Conservation (phyloP, 495 filamentous ascomycete species). For the Hypoxylon lienhwacheense region DNA sequence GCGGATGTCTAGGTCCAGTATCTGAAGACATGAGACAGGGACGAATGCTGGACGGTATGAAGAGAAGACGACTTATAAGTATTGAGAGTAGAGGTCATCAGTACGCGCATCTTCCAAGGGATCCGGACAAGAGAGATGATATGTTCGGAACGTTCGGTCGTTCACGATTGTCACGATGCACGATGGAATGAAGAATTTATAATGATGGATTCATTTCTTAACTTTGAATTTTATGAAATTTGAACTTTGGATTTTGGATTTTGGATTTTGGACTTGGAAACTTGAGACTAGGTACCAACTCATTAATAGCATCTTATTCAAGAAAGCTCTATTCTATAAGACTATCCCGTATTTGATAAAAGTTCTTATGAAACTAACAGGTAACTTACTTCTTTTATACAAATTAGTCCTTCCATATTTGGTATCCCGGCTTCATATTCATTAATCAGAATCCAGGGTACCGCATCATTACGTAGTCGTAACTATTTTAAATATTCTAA, state of each 20-base stretch:
- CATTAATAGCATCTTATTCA: no score
- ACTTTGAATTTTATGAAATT: constrained; percentile 5
- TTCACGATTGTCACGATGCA: neutral
- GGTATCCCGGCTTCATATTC: no score
- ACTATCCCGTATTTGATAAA: no score
- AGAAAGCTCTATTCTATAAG: no score
- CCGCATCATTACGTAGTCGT: no score
- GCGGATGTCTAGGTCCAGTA: constrained; percentile 17
- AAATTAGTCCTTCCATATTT: no score
- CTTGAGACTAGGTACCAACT: no score
- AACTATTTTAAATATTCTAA: no score
- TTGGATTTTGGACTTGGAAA: no score
- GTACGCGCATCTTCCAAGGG: constrained; percentile 25
- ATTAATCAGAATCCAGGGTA: no score
- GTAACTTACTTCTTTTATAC: no score
- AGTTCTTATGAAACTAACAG: no score
- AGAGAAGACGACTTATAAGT: constrained; percentile 13
- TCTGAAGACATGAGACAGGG: constrained; percentile 33
- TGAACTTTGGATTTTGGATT: constrained; percentile 13
- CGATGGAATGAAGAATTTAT: neutral
- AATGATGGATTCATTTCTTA: neutral
- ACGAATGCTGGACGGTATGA: constrained; percentile 13
- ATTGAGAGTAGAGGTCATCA: constrained; percentile 14
- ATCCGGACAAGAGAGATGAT: neutral
- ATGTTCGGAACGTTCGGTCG: neutral